Conservation (phyloP, 148 eudicot species). For the Cornus controversa region DNA sequence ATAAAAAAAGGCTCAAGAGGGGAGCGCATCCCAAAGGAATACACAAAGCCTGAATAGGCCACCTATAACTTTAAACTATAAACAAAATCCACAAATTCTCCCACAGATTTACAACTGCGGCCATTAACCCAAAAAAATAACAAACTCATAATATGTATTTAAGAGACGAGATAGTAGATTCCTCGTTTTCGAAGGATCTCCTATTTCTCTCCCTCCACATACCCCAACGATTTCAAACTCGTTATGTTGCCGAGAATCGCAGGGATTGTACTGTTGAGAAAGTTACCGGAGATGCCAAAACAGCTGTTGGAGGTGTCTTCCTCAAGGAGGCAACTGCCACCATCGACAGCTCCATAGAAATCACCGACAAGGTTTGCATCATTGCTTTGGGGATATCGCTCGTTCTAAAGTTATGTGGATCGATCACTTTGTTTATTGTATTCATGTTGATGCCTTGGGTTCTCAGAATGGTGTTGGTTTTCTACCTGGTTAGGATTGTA, state of each 20-base stretch:
- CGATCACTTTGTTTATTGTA: conserved; percentile 83
- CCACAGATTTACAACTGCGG: too few relatives aligned
- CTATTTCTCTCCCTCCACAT: too few relatives aligned
- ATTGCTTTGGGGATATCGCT: conserved; percentile 73
- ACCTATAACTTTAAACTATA: too few relatives aligned
- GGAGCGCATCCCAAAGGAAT: too few relatives aligned
- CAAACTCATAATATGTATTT: too few relatives aligned
- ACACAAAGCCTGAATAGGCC: too few relatives aligned
- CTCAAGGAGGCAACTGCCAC: conserved; percentile 10
- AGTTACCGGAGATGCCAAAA: conserved; percentile 37
- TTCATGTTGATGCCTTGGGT: conserved; percentile 97
- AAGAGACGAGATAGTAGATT: too few relatives aligned
- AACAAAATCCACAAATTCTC: too few relatives aligned
- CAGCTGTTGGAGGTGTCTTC: conserved; percentile 11
- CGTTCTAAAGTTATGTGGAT: conserved; percentile 88
- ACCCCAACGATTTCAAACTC: too few relatives aligned
- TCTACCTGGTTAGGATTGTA: conserved; percentile 79
- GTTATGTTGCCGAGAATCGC: conserved; percentile 26
- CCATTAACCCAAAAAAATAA: too few relatives aligned
- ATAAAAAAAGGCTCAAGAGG: too few relatives aligned
- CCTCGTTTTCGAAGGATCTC: too few relatives aligned
- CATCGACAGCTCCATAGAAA: conserved; percentile 39
- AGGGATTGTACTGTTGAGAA: conserved; percentile 37
- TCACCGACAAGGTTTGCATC: conserved; percentile 95
- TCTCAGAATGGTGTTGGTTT: conserved; percentile 66